phyloP scores from a whole-genome alignment of 768 basidiomycete genomes.

The Collybia sp. region DNA sequence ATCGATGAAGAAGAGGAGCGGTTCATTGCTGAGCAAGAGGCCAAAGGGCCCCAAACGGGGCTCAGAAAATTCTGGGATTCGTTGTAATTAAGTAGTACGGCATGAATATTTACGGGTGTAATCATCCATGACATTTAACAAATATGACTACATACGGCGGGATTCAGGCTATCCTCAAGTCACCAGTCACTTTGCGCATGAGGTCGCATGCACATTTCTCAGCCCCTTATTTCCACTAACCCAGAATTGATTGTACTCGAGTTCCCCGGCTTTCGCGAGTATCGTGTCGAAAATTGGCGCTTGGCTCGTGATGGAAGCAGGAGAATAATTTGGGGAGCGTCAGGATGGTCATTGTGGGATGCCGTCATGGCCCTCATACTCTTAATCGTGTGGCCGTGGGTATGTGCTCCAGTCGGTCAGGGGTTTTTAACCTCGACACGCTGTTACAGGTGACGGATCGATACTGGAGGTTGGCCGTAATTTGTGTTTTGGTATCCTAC shows the following conservation, averaged over 20 bases:
- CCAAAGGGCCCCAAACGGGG: conserved; percentile 28
- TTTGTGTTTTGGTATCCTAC: not conserved
- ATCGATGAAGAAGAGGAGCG: conserved; percentile 62
- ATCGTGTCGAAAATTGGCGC: conserved; percentile 52
- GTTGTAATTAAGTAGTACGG: conserved; percentile 25
- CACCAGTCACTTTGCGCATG: too few species aligned
- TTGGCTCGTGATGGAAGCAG: conserved; percentile 37
- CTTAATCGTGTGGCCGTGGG: conserved; percentile 28
- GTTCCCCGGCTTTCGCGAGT: conserved; percentile 49
- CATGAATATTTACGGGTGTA: too few species aligned
- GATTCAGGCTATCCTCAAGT: too few species aligned
- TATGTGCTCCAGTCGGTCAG: not conserved
- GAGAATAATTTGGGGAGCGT: conserved; percentile 22
- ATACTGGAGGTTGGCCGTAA: not conserved
- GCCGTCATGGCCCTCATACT: conserved; percentile 23
- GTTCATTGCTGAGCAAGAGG: conserved; percentile 38
- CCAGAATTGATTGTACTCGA: conserved; percentile 51
- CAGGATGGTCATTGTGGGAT: conserved; percentile 31
- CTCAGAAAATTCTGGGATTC: conserved; percentile 31
- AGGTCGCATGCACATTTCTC: conserved; percentile 2
- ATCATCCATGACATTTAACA: too few species aligned
- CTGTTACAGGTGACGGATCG: not conserved
- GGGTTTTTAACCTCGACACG: not conserved
- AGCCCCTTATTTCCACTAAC: conserved; percentile 25
- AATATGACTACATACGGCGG: too few species aligned